Base-by-base conservation (phyloP, 768 basidiomycete genomes). In the Auriscalpium orientale region DNA sequence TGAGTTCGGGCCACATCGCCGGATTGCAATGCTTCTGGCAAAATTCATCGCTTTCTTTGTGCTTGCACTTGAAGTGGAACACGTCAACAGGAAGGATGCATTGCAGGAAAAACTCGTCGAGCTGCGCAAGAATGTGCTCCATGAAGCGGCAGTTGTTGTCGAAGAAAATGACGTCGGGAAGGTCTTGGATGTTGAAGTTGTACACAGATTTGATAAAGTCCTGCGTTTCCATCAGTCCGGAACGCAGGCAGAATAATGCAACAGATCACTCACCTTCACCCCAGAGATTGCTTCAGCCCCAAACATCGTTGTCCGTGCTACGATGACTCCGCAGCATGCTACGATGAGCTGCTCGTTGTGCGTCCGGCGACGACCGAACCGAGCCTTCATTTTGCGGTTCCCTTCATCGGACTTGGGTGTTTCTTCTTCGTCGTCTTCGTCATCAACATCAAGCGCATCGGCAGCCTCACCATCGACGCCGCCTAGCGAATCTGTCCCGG, bases 341-440 rank as follows among this genome's bases (percentile, higher is more conserved):
- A 69, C 65, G 10, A 62, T 46, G 35, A 68, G 56, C 50, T 69
- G 59, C 38, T 69, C 65, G 49, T 69, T 69, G 51, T 69, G 65
- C 2, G 66, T 67, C 4, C 61, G 57, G 22, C 61, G 18, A 1
- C 60, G 43, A 8, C 65, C 61, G 64, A 69, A 68, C 10, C 36
- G 54, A 15, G 64, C 64, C 18, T 46, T 50, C 9, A 61, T 46
- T 11, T 54, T 53, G 16, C 51, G 46, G 48, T 62, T 59, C 35
- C 63, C 58, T 4, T 52, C 36, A 2, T 56, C 54, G 3, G 54
- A 51, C 49, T 65, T 63, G 10, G n/a, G n/a, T n/a, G n/a, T 28
- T 18, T 48, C 46, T 48, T 48, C 22, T 21, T 18, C 33, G 18
- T 48, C 18, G 20, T 20, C 15, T 3, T 20, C 18, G 22, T 21